Percentiles rank a stretch among this genome's conserved stretches.
These are phyloP conservation scores for Halophytophthora batemanensis DNA, from an alignment of 352 stramenopile genomes.

Conservation along the genomic window DNA sequence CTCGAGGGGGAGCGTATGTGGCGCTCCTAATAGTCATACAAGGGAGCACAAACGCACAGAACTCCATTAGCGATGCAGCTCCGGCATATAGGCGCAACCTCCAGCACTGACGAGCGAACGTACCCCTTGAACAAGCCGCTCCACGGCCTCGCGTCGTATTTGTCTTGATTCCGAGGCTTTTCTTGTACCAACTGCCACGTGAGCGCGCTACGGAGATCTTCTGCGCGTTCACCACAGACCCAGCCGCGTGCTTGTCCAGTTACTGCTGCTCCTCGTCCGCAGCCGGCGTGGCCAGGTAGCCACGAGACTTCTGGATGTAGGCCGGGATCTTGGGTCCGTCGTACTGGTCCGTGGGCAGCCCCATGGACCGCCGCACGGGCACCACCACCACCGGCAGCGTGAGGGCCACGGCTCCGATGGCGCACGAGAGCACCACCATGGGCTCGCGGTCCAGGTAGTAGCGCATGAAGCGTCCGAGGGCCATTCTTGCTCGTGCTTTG, in stretches of 20 bases:
- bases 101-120: too few relatives aligned
- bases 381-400: slow-evolving; percentile 75
- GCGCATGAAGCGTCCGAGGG: slow-evolving; percentile 71
- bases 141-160: slow-evolving; percentile 1
- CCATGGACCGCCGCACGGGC: slow-evolving; percentile 78
- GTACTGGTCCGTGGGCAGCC: slow-evolving; percentile 87
- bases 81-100: too few relatives aligned
- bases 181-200: too few relatives aligned
- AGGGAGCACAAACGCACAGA: too few relatives aligned
- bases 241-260: background rate
- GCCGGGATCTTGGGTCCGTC: slow-evolving; percentile 80
- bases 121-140: too few relatives aligned
- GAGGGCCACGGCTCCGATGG: slow-evolving; percentile 69
- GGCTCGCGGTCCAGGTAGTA: slow-evolving; percentile 85
- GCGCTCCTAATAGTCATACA: too few relatives aligned
- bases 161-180: too few relatives aligned
- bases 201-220: too few relatives aligned
- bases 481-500: slow-evolving; percentile 16
- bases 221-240: background rate
- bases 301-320: slow-evolving; percentile 72
- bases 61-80: too few relatives aligned
- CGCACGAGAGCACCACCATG: slow-evolving; percentile 80
- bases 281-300: slow-evolving; percentile 43
- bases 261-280: slow-evolving; percentile 31
- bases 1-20: too few relatives aligned